Evolutionary conservation across 2,329 filamentous ascomycete species (phyloP), one percentile per base, ranked within the genome.

Genomic region (Neonectria faginata): DNA sequence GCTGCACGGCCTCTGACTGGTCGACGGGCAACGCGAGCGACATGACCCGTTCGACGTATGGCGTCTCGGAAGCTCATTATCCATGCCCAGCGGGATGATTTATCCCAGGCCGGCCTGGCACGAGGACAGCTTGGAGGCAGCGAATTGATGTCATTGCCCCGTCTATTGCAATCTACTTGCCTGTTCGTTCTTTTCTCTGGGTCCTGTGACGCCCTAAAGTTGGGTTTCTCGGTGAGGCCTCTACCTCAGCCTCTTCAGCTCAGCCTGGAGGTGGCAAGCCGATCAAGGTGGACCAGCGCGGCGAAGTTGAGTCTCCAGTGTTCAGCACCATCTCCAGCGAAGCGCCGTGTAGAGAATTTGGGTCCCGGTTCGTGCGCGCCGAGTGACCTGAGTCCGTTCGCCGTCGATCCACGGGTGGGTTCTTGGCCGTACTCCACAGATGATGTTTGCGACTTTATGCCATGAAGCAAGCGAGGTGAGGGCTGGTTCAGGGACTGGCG

Each of bases 1-100:
- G 58, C 41, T 67, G 50, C 55, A 57, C 44, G 52, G 63, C 60
- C 55, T 69, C 69, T 71, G 39, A 74, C 66, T 74, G 72, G 72
- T 58, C n/a, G 48, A 33, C 48, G 27, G 27, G 12, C 31, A 33
- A 57, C 56, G 48, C 42, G 45, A 63, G 56, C 39, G n/a, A 48
- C 14, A 53, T 33, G 39, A 47, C 47, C 42, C 44, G 45, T 39
- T 58, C 58, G 59, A 66, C 70, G 62, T 66, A 73, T 72, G 55
- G 62, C 47, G 64, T 71, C 53, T 61, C 52, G 42, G 22, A 61
- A 25, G 18, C 18, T 31, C 39, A 12, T 14, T 22, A 45, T 47
- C 41, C 44, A 22, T 45, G 51, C 20, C 39, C 45, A 36, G 44
- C 48, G 27, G 39, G 44, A 53, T 12, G 31, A 45, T 33, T 45